phyloP scores from a whole-genome alignment of 2,329 filamentous ascomycete species.

The Lojkania enalia region DNA sequence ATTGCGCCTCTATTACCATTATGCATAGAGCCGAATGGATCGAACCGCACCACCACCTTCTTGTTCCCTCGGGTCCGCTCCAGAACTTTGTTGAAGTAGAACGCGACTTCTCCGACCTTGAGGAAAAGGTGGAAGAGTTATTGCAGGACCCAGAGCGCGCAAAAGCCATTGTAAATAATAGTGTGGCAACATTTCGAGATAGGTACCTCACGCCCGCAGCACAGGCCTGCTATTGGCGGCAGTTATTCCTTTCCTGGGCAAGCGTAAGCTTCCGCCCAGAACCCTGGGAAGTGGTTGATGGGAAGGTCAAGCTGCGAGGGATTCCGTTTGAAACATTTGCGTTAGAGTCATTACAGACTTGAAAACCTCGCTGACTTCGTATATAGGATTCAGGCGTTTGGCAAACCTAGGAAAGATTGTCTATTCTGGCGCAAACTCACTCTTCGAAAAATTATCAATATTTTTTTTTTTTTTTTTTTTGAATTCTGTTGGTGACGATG shows the following conservation, averaged over 20 bases:
- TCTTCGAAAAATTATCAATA: too few relatives aligned
- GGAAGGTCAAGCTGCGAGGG: conserved; percentile 3
- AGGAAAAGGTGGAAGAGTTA: conserved; percentile 14
- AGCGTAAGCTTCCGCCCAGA: conserved; percentile 19
- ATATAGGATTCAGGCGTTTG: too few relatives aligned
- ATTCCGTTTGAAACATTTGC: conserved; percentile 9
- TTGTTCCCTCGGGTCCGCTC: conserved; percentile 13
- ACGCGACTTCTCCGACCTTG: conserved; percentile 24
- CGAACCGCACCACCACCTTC: conserved; percentile 19
- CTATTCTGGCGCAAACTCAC: too few relatives aligned
- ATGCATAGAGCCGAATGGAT: conserved; percentile 23
- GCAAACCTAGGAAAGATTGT: too few relatives aligned
- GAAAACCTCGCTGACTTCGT: neutral
- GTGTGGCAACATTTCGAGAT: conserved; percentile 20
- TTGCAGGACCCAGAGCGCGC: conserved; percentile 18
- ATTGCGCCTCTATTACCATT: conserved; percentile 42
- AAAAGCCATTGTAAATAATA: conserved; percentile 17
- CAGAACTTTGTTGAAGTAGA: conserved; percentile 27
- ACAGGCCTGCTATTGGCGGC: conserved; percentile 23
- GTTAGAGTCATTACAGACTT: neutral
- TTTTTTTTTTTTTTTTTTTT: too few relatives aligned
- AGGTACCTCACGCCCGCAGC: conserved; percentile 20
- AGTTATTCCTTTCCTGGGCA: conserved; percentile 16
- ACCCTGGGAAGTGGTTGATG: conserved; percentile 8
- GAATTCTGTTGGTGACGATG: too few relatives aligned